phyloP scores from a whole-genome alignment of 352 stramenopile species.

The Phytopythium aichiense region DNA sequence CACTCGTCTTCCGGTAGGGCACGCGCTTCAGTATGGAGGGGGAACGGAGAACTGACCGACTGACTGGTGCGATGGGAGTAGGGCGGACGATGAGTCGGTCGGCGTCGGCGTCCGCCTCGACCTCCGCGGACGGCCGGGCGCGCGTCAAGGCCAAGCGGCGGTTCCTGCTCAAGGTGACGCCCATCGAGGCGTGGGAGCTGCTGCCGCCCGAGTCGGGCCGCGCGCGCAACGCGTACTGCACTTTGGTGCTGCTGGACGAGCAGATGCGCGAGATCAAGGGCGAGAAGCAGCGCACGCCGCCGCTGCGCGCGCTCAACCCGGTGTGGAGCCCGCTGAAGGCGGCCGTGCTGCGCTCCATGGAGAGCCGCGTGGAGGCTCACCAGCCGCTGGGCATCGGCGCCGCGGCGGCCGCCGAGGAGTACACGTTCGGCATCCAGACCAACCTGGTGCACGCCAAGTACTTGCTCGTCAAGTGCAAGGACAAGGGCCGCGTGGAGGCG shows the following conservation, averaged over 20 bases:
- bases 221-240: conserved; percentile 76
- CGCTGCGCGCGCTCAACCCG: conserved; percentile 49
- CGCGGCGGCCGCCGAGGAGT: conserved; percentile 76
- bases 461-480: conserved; percentile 85
- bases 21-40: background rate
- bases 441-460: conserved; percentile 78
- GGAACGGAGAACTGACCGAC: background rate
- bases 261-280: conserved; percentile 85
- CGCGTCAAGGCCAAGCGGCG: conserved; percentile 69
- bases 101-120: conserved; percentile 1
- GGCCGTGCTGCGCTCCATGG: conserved; percentile 71
- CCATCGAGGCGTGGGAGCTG: conserved; percentile 75
- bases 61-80: background rate
- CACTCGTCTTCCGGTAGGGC: background rate
- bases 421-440: conserved; percentile 82
- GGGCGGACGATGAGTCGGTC: conserved; percentile 5
- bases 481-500: conserved; percentile 81
- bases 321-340: conserved; percentile 85
- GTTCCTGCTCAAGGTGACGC: conserved; percentile 82
- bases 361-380: conserved; percentile 74
- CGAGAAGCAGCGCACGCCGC: conserved; percentile 82
- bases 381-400: conserved; percentile 83
- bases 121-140: conserved; percentile 12
- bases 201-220: conserved; percentile 53
- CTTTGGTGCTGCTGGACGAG: conserved; percentile 75